Base-by-base conservation (phyloP, 176 grass and related monocot species). In the Lolium rigidum region DNA sequence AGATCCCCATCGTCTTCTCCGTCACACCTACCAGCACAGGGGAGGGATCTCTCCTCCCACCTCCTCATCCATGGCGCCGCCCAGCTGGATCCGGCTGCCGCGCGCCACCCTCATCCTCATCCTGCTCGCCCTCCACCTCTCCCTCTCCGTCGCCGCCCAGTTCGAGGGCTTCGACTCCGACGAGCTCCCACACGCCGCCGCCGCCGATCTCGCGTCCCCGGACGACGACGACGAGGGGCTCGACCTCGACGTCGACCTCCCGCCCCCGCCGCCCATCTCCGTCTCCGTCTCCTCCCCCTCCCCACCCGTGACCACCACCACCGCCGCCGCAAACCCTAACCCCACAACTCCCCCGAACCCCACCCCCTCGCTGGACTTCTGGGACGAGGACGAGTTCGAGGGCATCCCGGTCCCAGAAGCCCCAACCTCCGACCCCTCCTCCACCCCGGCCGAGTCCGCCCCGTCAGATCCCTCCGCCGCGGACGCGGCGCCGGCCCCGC, bases 371-470 rank as follows among this genome's bases (percentile, higher is more conserved):
- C 70, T 87, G 60, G 97, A 99, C 77, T 83, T 94, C 85, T 99
- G 97, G 97, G 97, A 99, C 77, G 97, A 99, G 84, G 97, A 99
- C 47, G 97, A 99, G 92, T 99, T 99, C 64, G 97, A 99, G 87
- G 97, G 97, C 14, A 99, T 99, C 67, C 97, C 90, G 25, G 76
- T 92, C 14, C 58, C 81, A 3, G 77, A 86, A 67, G 31, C 38
- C 22, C 37, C 73, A n/a, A 7, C 73, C 10, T 28, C 55, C 10
- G 79, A 80, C 3, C 50, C 51, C 6, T 72, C 86, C 62, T 70
- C 93, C 15, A 17, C 82, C 67, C 66, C 69, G 48, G 67, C 74
- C 9, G 82, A 88, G 71, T 49, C 60, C 37, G 38, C 81, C 43
- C 28, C 73, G 10, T 73, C 85, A 70, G 89, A 90, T 84, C 83